Conservation (phyloP, 148 eudicot species). For the Polygonum aviculare region DNA sequence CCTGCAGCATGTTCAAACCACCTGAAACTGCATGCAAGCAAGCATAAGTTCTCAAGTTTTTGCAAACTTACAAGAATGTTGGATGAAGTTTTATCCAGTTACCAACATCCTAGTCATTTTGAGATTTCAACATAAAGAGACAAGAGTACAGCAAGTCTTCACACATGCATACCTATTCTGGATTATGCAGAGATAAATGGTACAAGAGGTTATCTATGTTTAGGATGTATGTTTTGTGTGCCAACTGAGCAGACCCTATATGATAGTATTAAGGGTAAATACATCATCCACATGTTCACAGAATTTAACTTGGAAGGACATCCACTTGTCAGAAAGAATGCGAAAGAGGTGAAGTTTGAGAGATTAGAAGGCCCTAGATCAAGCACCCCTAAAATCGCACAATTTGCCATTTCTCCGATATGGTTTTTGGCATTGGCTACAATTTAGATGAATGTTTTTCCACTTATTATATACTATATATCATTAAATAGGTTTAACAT, state of each 20-base stretch:
- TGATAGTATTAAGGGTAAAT: too few relatives aligned
- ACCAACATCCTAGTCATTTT: neutral
- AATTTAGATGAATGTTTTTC: too few relatives aligned
- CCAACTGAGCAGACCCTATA: neutral
- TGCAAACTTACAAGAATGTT: neutral
- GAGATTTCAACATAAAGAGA: neutral
- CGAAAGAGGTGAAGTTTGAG: neutral
- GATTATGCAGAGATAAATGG: neutral
- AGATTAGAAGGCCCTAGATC: neutral
- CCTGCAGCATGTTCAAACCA: constrained; percentile 73
- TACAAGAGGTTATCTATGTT: neutral
- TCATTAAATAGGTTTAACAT: neutral
- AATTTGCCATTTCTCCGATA: neutral
- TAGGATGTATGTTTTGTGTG: neutral
- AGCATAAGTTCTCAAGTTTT: constrained; percentile 22
- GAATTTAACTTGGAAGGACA: neutral
- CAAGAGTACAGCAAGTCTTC: neutral
- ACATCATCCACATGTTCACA: too few relatives aligned
- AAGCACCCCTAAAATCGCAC: neutral
- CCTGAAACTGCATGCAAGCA: constrained; percentile 54
- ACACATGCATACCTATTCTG: neutral
- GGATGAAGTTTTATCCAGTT: neutral
- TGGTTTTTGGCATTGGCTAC: neutral
- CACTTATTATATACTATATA: neutral
- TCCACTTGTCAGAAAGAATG: neutral